phyloP scores from a whole-genome alignment of 2,329 filamentous ascomycete species.

The Colletotrichum graminicola region DNA sequence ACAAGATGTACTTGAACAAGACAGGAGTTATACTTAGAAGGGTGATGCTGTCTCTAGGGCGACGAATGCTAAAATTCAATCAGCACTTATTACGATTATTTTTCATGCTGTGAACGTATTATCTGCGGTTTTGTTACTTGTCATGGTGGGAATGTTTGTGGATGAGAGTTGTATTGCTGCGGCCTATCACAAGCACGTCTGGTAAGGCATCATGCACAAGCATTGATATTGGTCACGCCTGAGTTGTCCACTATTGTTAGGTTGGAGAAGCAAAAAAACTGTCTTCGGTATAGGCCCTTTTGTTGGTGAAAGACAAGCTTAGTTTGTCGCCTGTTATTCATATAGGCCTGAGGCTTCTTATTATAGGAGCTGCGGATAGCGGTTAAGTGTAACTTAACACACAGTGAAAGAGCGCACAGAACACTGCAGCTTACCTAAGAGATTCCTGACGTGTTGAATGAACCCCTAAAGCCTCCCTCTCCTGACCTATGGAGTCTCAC shows the following conservation, averaged over 20 bases:
- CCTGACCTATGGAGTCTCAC: neutral
- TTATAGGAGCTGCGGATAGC: neutral
- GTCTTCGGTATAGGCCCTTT: neutral
- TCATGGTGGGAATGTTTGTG: neutral
- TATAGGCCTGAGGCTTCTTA: neutral
- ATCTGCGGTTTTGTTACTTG: neutral
- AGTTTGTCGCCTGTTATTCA: neutral
- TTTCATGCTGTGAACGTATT: neutral
- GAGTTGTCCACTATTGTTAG: neutral
- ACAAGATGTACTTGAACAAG: constrained; percentile 27
- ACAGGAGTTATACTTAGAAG: constrained; percentile 38
- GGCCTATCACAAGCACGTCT: neutral
- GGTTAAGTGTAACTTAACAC: neutral
- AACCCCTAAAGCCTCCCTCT: constrained; percentile 7
- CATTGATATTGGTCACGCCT: neutral
- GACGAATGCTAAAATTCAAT: constrained; percentile 37
- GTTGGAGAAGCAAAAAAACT: neutral
- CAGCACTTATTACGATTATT: neutral
- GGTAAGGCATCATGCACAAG: neutral
- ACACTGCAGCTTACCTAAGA: neutral
- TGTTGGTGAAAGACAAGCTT: neutral
- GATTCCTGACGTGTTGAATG: neutral
- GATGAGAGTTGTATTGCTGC: neutral
- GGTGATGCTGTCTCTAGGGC: constrained; percentile 21
- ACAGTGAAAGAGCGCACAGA: neutral